Base-by-base conservation (phyloP, 768 basidiomycete species). In the Auriculariales sp. region DNA sequence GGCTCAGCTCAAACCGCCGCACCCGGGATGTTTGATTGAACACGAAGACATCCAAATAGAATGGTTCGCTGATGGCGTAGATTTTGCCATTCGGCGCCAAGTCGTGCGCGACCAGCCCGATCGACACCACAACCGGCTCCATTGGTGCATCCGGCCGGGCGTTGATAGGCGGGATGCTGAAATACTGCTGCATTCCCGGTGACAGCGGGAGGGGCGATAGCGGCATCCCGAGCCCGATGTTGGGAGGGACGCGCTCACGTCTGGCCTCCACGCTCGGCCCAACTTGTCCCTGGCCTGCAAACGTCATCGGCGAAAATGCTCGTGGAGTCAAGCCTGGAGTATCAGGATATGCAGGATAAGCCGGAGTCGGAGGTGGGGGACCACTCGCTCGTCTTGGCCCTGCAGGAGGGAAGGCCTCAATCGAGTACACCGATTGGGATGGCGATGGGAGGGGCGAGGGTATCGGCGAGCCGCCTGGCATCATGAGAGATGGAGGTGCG, bases 21-120 rank as follows among this genome's bases (percentile, higher is more conserved):
- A 78, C 79, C 78, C 83, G 79, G 36, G 74, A 67, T 39, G 77
- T 80, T 64, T 81, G 81, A 57, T 91, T 92, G 57, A 82, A 90
- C 49, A 91, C 85, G 57, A 92, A 91, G 2, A 91, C 81, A 53
- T 92, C 88, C 57, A 92, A 63, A 47, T 79, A 81, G 60, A 92
- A 92, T 46, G 73, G 68, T 56, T 86, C 79, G 14, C 39, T 19
- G 25, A 83, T 67, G 15, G 84, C 83, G 54, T 77, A 81, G 58
- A 91, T 78, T 64, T 69, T 49, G 58, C 64, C 46, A 49, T 47
- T 47, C 46, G 45, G 42, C 35, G 50, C 30, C 55, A 52, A 50
- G 10, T 57, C 58, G 1, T 59, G 51, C 9, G 61, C 62, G 19
- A 69, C 59, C 27, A 75, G 60, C 14, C 81, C 81, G 10, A 85